phyloP scores from a whole-genome alignment of 2,329 filamentous ascomycete genomes.

The Pyricularia sp. region DNA sequence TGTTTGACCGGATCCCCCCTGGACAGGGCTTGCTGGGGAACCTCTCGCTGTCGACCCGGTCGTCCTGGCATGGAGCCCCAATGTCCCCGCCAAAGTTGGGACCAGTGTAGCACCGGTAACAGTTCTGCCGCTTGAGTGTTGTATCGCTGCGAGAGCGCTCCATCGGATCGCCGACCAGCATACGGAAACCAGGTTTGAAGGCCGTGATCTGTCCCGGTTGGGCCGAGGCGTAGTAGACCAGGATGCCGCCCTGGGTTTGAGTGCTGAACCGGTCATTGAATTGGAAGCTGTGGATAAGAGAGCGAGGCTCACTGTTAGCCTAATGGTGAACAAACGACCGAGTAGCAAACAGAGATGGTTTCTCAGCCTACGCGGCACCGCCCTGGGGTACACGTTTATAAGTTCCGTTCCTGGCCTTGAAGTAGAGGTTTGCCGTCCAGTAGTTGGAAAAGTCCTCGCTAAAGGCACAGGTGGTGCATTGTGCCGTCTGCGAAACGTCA shows the following conservation, averaged over 20 bases:
- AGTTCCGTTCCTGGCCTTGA: slow-evolving; percentile 22
- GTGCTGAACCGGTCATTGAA: slow-evolving; percentile 31
- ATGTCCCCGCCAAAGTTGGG: slow-evolving; percentile 34
- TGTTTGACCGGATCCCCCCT: slow-evolving; percentile 35
- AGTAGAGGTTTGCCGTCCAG: slow-evolving; percentile 28
- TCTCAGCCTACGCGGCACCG: background rate
- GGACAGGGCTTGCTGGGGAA: slow-evolving; percentile 29
- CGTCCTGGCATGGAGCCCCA: slow-evolving; percentile 32
- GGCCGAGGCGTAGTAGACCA: slow-evolving; percentile 36
- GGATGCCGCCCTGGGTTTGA: slow-evolving; percentile 29
- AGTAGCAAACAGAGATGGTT: background rate
- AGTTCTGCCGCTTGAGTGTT: slow-evolving; percentile 25
- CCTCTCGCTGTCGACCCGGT: slow-evolving; percentile 27
- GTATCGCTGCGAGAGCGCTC: slow-evolving; percentile 21
- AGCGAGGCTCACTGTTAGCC: background rate
- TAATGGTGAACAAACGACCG: too few relatives aligned
- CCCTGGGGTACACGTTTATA: slow-evolving; percentile 21
- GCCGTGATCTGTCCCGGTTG: slow-evolving; percentile 31
- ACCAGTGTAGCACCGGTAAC: slow-evolving; percentile 35
- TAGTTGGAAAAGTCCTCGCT: slow-evolving; percentile 28
- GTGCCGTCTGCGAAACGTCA: slow-evolving; percentile 18
- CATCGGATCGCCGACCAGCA: slow-evolving; percentile 34
- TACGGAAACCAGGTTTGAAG: slow-evolving; percentile 39
- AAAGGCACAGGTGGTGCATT: slow-evolving; percentile 29
- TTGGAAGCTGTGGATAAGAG: slow-evolving; percentile 19